phyloP scores from a whole-genome alignment of 768 basidiomycete species.

The Lactifluus pinguis region DNA sequence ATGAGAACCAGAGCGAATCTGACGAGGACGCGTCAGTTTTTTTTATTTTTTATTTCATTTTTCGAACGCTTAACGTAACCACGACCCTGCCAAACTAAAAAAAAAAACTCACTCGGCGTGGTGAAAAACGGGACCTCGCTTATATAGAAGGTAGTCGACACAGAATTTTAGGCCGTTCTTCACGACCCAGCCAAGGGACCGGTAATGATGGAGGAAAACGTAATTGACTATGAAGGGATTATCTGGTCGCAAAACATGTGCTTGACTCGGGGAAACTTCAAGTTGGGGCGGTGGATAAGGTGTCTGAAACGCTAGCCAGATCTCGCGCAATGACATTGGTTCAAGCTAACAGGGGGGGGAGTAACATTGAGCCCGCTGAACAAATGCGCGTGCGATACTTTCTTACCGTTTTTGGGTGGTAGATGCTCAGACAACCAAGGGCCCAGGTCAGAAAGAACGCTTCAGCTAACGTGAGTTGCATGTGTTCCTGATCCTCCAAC shows the following conservation, averaged over 20 bases:
- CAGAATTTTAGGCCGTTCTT: slow-evolving; percentile 97
- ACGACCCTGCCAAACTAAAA: background rate
- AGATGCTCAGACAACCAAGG: slow-evolving; percentile 69
- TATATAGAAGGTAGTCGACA: slow-evolving; percentile 89
- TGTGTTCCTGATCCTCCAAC: slow-evolving; percentile 73
- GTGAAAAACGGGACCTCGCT: slow-evolving; percentile 86
- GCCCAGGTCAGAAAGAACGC: slow-evolving; percentile 85
- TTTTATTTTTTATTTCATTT: too few species aligned
- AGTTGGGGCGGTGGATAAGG: slow-evolving; percentile 36
- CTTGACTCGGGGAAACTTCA: slow-evolving; percentile 21
- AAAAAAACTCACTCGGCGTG: slow-evolving; percentile 79
- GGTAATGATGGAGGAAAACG: slow-evolving; percentile 87
- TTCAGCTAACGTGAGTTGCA: slow-evolving; percentile 83
- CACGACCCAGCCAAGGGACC: slow-evolving; percentile 94
- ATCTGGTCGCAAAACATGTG: slow-evolving; percentile 49
- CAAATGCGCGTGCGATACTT: background rate
- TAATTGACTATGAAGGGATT: slow-evolving; percentile 92
- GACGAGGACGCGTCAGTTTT: background rate
- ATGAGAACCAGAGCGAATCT: slow-evolving; percentile 90
- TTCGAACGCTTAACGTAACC: background rate
- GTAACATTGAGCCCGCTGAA: background rate
- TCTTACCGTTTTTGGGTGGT: slow-evolving; percentile 57
- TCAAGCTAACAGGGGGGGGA: slow-evolving; percentile 33
- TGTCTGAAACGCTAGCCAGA: slow-evolving; percentile 58
- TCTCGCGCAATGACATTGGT: slow-evolving; percentile 44